phyloP scores from a whole-genome alignment of 306 rosid genomes.

The Senna tora region DNA sequence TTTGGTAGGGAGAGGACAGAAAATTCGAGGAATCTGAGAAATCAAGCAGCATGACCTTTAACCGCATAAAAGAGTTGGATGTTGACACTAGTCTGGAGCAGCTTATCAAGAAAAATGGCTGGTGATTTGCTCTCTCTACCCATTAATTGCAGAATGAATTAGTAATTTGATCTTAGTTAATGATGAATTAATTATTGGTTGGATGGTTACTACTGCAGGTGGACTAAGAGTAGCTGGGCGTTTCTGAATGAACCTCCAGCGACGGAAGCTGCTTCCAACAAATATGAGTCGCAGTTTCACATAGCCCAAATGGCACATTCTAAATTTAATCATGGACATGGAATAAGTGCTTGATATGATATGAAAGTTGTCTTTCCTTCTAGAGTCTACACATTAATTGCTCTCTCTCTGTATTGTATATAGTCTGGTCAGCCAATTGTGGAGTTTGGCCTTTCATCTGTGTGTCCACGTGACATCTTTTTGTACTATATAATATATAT shows the following conservation, averaged over 20 bases:
- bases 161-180: neutral
- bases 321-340: slow-evolving; percentile 30
- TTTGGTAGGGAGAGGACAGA: slow-evolving; percentile 16
- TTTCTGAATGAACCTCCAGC: slow-evolving; percentile 84
- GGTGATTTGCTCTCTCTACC: slow-evolving; percentile 44
- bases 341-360: slow-evolving; percentile 38
- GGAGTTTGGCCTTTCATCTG: too few species aligned
- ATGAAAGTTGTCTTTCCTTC: too few species aligned
- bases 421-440: too few species aligned
- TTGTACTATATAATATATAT: too few species aligned
- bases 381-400: too few species aligned
- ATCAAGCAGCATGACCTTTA: slow-evolving; percentile 45
- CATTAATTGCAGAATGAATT: neutral
- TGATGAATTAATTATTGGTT: neutral
- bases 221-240: slow-evolving; percentile 89
- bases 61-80: slow-evolving; percentile 22
- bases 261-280: slow-evolving; percentile 54
- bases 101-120: slow-evolving; percentile 53
- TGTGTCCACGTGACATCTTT: too few species aligned
- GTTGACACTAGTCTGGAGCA: slow-evolving; percentile 49
- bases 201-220: slow-evolving; percentile 61
- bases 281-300: slow-evolving; percentile 62
- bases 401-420: too few species aligned
- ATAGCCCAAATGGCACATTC: slow-evolving; percentile 49
- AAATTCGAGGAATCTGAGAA: slow-evolving; percentile 35